A percentile compares a stretch with the other conserved stretches of the same genome.
These are phyloP conservation scores for Alternaria arborescens DNA, from an alignment of 2,329 filamentous ascomycete genomes.

Conservation along the genomic window DNA sequence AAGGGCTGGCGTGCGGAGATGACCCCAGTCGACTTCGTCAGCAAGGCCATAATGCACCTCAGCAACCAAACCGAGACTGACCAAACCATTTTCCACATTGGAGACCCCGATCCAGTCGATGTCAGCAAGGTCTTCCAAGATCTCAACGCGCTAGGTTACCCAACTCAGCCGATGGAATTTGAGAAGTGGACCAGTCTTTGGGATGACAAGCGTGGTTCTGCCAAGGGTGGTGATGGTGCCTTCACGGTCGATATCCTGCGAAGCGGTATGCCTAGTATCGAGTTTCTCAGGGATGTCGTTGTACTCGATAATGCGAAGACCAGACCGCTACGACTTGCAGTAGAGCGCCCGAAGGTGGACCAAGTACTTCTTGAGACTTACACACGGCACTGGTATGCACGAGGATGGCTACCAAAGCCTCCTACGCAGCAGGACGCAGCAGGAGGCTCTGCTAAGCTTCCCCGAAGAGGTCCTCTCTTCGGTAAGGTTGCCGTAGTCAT, in stretches of 20 bases:
- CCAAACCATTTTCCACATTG: slow-evolving; percentile 76
- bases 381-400: slow-evolving; percentile 79
- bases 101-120: slow-evolving; percentile 75
- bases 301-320: slow-evolving; percentile 77
- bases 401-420: slow-evolving; percentile 75
- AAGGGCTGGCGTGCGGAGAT: slow-evolving; percentile 82
- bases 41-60: slow-evolving; percentile 75
- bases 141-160: slow-evolving; percentile 73
- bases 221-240: slow-evolving; percentile 72
- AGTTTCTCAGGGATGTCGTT: slow-evolving; percentile 74
- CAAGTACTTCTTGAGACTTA: slow-evolving; percentile 77
- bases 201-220: slow-evolving; percentile 72
- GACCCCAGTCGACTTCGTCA: slow-evolving; percentile 85
- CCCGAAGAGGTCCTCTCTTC: slow-evolving; percentile 66
- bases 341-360: slow-evolving; percentile 75
- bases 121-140: slow-evolving; percentile 71
- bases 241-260: slow-evolving; percentile 83
- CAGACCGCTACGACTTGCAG: slow-evolving; percentile 63
- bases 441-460: slow-evolving; percentile 55
- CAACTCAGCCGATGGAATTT: slow-evolving; percentile 71
- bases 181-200: slow-evolving; percentile 79
- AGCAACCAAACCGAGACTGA: slow-evolving; percentile 69
- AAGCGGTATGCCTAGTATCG: slow-evolving; percentile 79
- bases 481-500: slow-evolving; percentile 79
- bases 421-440: slow-evolving; percentile 62